phyloP scores from a whole-genome alignment of 305 asterid genomes.

The Plantago lanceolata region DNA sequence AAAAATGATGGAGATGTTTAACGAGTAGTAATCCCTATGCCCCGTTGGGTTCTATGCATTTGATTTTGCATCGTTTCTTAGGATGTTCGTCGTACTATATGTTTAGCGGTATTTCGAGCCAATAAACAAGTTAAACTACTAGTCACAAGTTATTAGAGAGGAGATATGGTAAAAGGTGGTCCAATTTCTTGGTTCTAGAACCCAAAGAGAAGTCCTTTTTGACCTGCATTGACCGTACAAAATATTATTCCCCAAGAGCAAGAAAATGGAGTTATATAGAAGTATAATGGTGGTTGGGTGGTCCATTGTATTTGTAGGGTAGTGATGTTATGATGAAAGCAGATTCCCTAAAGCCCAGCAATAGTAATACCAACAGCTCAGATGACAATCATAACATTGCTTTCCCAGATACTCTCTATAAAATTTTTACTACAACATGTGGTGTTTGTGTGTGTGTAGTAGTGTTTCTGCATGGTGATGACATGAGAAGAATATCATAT shows the following conservation, averaged over 20 bases:
- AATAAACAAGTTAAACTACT: too few species aligned
- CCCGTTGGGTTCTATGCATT: too few species aligned
- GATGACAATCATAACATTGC: not conserved
- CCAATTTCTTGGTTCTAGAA: not conserved
- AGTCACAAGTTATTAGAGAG: too few species aligned
- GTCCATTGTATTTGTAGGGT: not conserved
- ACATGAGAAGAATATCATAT: too few species aligned
- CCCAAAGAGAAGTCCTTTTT: not conserved
- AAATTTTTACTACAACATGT: not conserved
- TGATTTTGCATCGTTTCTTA: too few species aligned
- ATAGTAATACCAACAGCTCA: not conserved
- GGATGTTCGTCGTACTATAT: too few species aligned
- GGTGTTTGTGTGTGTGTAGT: too few species aligned
- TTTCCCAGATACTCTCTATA: not conserved
- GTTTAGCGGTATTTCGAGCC: too few species aligned
- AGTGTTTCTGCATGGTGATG: too few species aligned
- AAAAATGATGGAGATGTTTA: too few species aligned
- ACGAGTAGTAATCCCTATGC: too few species aligned
- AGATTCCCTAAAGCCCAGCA: constrained; percentile 9
- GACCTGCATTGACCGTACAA: not conserved
- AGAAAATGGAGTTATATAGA: not conserved
- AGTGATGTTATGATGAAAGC: not conserved
- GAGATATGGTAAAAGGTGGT: not conserved
- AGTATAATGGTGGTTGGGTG: not conserved
- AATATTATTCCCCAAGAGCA: not conserved